Conservation (phyloP, 768 basidiomycete species). For the Mycena rebaudengoi region DNA sequence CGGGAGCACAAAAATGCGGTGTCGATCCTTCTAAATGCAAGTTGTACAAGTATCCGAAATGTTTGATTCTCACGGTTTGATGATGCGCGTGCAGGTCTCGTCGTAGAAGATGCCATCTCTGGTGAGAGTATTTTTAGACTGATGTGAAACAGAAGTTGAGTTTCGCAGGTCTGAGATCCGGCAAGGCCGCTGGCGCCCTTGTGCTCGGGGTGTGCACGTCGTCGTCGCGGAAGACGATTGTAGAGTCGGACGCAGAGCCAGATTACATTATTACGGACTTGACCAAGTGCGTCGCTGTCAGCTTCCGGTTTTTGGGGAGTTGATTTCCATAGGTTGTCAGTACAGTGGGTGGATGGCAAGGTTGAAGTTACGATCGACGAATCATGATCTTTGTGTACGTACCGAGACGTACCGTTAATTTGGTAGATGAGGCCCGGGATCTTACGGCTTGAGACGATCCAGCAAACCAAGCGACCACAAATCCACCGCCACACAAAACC, state of each 20-base stretch:
- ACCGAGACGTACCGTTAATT: too few relatives aligned
- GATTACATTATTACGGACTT: constrained; percentile 78
- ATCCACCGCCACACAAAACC: too few relatives aligned
- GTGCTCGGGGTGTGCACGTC: constrained; percentile 89
- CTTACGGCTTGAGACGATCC: too few relatives aligned
- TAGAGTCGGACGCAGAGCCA: constrained; percentile 60
- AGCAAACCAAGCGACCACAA: not conserved
- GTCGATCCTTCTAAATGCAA: constrained; percentile 64
- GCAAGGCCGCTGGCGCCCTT: constrained; percentile 68
- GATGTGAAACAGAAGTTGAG: not conserved
- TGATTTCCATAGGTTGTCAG: constrained; percentile 49
- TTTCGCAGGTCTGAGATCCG: constrained; percentile 18
- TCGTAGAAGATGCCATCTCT: constrained; percentile 90
- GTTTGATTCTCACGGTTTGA: too few relatives aligned
- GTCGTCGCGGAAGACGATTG: constrained; percentile 63
- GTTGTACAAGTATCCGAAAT: too few relatives aligned
- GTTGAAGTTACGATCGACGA: constrained; percentile 57
- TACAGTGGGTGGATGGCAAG: constrained; percentile 52
- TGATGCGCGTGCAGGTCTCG: constrained; percentile 68
- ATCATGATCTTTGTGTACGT: constrained; percentile 17
- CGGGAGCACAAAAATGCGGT: constrained; percentile 71
- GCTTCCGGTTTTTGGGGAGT: not conserved
- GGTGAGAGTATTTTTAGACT: constrained; percentile 58
- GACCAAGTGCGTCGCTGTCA: constrained; percentile 56
- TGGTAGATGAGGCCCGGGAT: too few relatives aligned